Conservation (phyloP, 1,139 yeast genomes). For the Taphrina communis region DNA sequence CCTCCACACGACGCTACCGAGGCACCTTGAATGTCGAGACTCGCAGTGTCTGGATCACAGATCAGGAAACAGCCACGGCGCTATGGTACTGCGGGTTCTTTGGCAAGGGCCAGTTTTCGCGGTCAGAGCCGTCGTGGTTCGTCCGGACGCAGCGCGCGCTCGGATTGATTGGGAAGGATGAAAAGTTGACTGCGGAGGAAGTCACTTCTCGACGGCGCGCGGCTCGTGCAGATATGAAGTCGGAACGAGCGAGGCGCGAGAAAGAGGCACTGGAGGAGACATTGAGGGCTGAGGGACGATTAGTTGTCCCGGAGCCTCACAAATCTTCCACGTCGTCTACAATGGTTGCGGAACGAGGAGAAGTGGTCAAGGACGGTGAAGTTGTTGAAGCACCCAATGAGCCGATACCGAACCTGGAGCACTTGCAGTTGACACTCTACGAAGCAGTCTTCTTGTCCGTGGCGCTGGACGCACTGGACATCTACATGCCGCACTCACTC, state of each 20-base stretch:
- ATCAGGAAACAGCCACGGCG: conserved; percentile 58
- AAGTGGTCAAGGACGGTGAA: conserved; percentile 32
- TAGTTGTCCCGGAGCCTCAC: neutral
- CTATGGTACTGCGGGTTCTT: conserved; percentile 90
- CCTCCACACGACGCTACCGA: conserved; percentile 51
- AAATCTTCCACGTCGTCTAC: neutral
- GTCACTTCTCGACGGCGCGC: conserved; percentile 73
- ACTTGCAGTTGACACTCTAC: conserved; percentile 71
- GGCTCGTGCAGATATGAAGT: conserved; percentile 75
- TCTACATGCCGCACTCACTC: conserved; percentile 44
- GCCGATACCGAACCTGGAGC: conserved; percentile 61
- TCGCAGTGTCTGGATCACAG: conserved; percentile 55
- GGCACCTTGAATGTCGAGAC: conserved; percentile 44
- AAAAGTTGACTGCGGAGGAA: conserved; percentile 66
- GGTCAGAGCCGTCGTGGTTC: conserved; percentile 93
- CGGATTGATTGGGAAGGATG: conserved; percentile 53
- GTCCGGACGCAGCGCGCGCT: conserved; percentile 65
- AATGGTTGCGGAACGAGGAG: conserved; percentile 37
- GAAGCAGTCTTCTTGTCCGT: conserved; percentile 73
- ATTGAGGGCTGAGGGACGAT: conserved; percentile 44
- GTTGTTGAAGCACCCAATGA: conserved; percentile 19
- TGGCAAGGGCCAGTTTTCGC: conserved; percentile 86
- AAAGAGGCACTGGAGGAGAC: conserved; percentile 49
- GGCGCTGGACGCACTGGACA: conserved; percentile 58
- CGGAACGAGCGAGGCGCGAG: conserved; percentile 56